Base-by-base conservation (phyloP, 2,329 filamentous ascomycete species). In the Curvularia eragrostidis region DNA sequence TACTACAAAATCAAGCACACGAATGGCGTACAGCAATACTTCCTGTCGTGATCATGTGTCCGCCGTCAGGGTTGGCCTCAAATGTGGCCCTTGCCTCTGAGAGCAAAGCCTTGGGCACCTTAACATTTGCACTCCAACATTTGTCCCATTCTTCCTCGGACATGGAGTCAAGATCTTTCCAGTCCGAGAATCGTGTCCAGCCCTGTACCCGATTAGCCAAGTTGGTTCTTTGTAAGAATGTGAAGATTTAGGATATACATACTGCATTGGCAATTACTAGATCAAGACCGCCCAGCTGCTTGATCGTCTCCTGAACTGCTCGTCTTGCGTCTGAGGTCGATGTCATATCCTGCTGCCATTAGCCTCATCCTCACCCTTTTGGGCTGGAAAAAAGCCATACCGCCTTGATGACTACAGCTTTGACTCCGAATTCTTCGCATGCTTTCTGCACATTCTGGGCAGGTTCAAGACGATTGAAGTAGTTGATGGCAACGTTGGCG, bases 241-340 rank as follows among this genome's bases (percentile, higher is more conserved):
- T 9, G 18, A 5, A 23, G 9, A 19, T 3, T 2, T 8, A 32
- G 1, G 5, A 12, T 8, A 6, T 36, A 74, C 81, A 46, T 68
- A 87, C 84, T 18, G 89, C 89, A 74, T 95, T 95, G 2, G 89
- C 90, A 67, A 94, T 85, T 44, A 95, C 80, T 39, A 92, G 83
- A 76, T 95, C 91, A n/a, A 95, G 75, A 1, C 88, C 86, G 4
- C 88, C 89, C 62, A 91, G 81, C n/a, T 75, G 76, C 24, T 82
- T 77, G 47, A 88, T 80, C 1, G 86, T 84, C 43, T 88, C 82
- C 18, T 83, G 76, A 1, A 93, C 85, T 0, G 88, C 81, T 0
- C 80, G 78, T 48, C 80, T 75, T 61, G 90, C 85, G 24, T 90
- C 89, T 1, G 78, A 74, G 32, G 85, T 82, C 5, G 81, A 78